Evolutionary conservation across 1,139 yeast genomes (phyloP).

Genomic region (Diutina scorzettiae): DNA sequence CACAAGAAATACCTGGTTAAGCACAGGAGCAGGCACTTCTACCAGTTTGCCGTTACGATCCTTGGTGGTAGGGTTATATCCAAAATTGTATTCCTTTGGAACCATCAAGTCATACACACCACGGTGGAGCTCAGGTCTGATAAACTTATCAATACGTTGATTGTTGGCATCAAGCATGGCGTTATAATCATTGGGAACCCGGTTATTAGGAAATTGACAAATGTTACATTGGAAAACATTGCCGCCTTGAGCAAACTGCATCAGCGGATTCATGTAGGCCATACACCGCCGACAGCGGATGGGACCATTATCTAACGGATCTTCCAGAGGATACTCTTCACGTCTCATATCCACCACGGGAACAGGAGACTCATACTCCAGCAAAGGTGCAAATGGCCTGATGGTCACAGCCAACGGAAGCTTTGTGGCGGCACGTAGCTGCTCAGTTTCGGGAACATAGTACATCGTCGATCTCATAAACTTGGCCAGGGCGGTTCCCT

Average conservation of each 20-base stretch:
- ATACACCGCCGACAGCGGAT: slow-evolving; percentile 89
- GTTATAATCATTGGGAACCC: slow-evolving; percentile 55
- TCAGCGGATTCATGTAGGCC: slow-evolving; percentile 77
- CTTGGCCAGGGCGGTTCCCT: slow-evolving; percentile 76
- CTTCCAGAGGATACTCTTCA: slow-evolving; percentile 14
- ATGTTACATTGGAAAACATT: slow-evolving; percentile 65
- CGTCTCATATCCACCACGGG: slow-evolving; percentile 57
- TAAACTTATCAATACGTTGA: slow-evolving; percentile 48
- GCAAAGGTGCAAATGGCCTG: slow-evolving; percentile 69
- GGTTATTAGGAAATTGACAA: slow-evolving; percentile 64
- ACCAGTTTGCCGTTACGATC: slow-evolving; percentile 8
- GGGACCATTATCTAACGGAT: slow-evolving; percentile 44
- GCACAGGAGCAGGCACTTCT: slow-evolving; percentile 19
- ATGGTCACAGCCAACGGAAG: slow-evolving; percentile 74
- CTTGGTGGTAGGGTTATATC: slow-evolving; percentile 13
- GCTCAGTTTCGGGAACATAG: slow-evolving; percentile 69
- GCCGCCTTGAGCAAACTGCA: slow-evolving; percentile 57
- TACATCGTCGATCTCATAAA: slow-evolving; percentile 74
- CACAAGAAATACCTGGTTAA: slow-evolving; percentile 67
- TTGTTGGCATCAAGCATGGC: slow-evolving; percentile 53
- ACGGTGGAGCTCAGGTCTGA: slow-evolving; percentile 63
- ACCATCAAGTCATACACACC: slow-evolving; percentile 85
- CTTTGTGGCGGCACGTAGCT: slow-evolving; percentile 55
- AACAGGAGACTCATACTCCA: slow-evolving; percentile 39
- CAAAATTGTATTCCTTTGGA: slow-evolving; percentile 57